A percentile compares a stretch with the other conserved stretches of the same genome.
Conservation (phyloP, 2,329 filamentous ascomycete genomes). For the Arthrinium puccinioides region DNA sequence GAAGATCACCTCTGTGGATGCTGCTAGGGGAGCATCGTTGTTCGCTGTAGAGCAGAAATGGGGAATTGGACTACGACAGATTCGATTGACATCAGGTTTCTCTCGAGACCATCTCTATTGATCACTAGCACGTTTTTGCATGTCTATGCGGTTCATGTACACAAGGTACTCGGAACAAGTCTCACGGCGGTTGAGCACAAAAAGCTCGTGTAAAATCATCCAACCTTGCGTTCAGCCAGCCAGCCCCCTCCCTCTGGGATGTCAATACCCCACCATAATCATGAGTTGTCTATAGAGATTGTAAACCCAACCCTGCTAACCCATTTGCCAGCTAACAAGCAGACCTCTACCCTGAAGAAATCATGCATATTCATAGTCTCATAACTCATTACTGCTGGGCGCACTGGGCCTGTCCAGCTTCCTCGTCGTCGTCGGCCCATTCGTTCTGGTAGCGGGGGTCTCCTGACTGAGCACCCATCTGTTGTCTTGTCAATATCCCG, state of each 20-base stretch:
- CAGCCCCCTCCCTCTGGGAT: too few species aligned
- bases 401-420: slow-evolving; percentile 61
- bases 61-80: too few species aligned
- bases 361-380: slow-evolving; percentile 16
- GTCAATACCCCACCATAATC: neutral
- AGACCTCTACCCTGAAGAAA: slow-evolving; percentile 9
- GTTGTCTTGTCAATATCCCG: slow-evolving; percentile 16
- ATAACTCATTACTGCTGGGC: slow-evolving; percentile 56
- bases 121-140: too few species aligned
- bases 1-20: too few species aligned
- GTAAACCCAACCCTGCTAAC: slow-evolving; percentile 1
- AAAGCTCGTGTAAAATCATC: neutral
- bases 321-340: neutral
- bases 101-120: too few species aligned
- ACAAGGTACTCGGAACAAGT: too few species aligned
- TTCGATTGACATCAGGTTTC: too few species aligned
- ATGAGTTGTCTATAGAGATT: slow-evolving; percentile 7
- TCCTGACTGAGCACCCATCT: slow-evolving; percentile 67
- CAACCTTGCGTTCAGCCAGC: neutral
- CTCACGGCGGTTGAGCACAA: too few species aligned
- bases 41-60: too few species aligned
- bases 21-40: too few species aligned
- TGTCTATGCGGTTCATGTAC: too few species aligned
- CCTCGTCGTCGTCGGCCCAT: slow-evolving; percentile 67
- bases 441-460: slow-evolving; percentile 58